Evolutionary conservation across 352 stramenopile genomes (phyloP), one percentile per base, ranked within the genome.

Genomic region (Thraustochytrium sp.): DNA sequence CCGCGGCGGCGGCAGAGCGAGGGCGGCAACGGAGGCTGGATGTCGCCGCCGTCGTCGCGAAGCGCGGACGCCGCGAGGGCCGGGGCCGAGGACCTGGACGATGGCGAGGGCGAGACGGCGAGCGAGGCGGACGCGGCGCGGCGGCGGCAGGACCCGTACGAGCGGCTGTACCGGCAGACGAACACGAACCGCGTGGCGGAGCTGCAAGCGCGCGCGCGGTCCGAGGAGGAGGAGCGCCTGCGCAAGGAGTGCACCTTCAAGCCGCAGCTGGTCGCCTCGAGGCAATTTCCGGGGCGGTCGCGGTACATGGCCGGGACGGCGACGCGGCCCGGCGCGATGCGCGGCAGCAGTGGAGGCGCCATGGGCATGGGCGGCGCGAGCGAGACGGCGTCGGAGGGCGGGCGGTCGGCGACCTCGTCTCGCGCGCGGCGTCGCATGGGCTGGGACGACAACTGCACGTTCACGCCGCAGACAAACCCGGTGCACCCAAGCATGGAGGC

Each of bases 161-260:
- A 85, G 26, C 51, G 74, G n/a, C 59, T 85, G 37, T 76, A 83
- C 48, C 38, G 37, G n/a, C 63, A 76, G 26, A 85, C 36, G 2
- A 9, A 44, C 37, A 18, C 29, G 11, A 34, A 87, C 72, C 86
- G 63, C 44, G 23, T 62, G 1, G 78, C 54, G 26, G 40, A 82
- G 34, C 26, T 82, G 54, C 63, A 72, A 31, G 51, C 62, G 11
- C 85, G 84, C n/a, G 82, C 82, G 16, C 26, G 82, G 8, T 72
- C 74, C 49, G 51, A 59, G 62, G 59, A 86, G 44, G 84, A 86
- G 36, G 78, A 85, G 38, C 59, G 44, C 29, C 29, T 86, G 38
- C 76, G 78, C 34, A 56, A 87, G 38, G 65, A 85, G 65, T 87
- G 85, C 76, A 87, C 85, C 44, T 87, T 87, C 46, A 54, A 85